Conservation (phyloP, 768 basidiomycete genomes). For the Leccinum rimulosum region DNA sequence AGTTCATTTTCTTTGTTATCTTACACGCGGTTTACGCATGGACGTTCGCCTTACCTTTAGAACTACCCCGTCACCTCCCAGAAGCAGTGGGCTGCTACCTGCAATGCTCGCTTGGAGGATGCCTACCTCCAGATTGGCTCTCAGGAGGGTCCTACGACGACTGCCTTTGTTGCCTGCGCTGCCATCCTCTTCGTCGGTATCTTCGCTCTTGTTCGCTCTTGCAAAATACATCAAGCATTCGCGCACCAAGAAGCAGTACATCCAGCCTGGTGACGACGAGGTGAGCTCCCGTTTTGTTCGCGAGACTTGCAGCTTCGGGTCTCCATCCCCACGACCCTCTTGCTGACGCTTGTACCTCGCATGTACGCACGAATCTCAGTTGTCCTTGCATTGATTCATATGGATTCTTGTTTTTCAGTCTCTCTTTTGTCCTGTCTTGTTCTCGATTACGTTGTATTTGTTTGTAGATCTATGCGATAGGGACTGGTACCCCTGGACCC, state of each 20-base stretch:
- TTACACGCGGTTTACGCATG: not conserved
- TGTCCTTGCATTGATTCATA: too few species aligned
- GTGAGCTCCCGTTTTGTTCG: conserved; percentile 20
- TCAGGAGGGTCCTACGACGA: conserved; percentile 30
- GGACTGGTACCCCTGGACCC: too few species aligned
- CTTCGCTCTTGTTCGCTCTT: conserved; percentile 19
- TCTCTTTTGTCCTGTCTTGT: too few species aligned
- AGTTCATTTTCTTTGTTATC: conserved; percentile 56
- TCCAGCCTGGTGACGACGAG: conserved; percentile 38
- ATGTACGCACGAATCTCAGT: conserved; percentile 11
- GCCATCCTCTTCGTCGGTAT: conserved; percentile 36
- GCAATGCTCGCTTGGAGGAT: conserved; percentile 33
- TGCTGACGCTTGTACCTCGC: not conserved
- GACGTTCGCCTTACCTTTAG: conserved; percentile 21
- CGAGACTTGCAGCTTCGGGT: conserved; percentile 12
- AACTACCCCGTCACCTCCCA: conserved; percentile 45
- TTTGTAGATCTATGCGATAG: too few species aligned
- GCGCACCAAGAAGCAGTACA: conserved; percentile 32
- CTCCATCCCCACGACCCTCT: not conserved
- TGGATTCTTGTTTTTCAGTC: too few species aligned
- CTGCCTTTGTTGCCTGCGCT: conserved; percentile 34
- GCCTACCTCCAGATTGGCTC: conserved; percentile 32
- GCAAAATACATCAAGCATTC: conserved; percentile 36
- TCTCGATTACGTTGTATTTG: too few species aligned
- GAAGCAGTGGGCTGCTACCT: conserved; percentile 43